Evolutionary conservation across 768 basidiomycete species (phyloP).

Genomic region (Phanerochaete carnosa): DNA sequence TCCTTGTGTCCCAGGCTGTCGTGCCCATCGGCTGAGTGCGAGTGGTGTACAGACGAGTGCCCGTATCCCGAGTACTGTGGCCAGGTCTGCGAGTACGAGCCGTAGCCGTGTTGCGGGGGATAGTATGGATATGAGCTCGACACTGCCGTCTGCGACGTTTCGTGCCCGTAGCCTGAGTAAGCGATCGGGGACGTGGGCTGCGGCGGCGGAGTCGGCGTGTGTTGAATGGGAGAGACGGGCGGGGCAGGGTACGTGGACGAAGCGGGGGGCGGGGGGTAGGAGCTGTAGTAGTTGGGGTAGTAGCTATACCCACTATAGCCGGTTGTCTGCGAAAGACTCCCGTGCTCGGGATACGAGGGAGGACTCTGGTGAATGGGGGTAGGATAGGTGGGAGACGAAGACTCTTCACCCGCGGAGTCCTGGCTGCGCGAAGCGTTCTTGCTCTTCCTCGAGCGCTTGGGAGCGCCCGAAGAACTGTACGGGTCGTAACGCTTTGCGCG

Average conservation of each 20-base stretch:
- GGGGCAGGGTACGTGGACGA: constrained; percentile 3
- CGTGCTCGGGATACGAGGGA: constrained; percentile 4
- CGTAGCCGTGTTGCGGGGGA: not conserved
- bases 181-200: constrained; percentile 5
- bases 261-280: constrained; percentile 10
- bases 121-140: not conserved
- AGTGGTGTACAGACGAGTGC: not conserved
- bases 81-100: constrained; percentile 1
- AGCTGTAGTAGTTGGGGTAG: constrained; percentile 6
- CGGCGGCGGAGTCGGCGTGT: constrained; percentile 14
- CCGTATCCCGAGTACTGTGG: not conserved
- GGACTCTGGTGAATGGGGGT: constrained; percentile 5
- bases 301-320: constrained; percentile 5
- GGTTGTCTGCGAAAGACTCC: constrained; percentile 11
- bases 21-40: not conserved
- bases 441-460: constrained; percentile 21
- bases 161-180: constrained; percentile 5
- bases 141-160: not conserved
- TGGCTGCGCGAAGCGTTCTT: constrained; percentile 19
- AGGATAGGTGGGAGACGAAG: constrained; percentile 9
- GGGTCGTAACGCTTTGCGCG: constrained; percentile 32
- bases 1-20: constrained; percentile 2
- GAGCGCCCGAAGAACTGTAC: constrained; percentile 14
- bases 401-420: constrained; percentile 14
- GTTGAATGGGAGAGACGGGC: constrained; percentile 8